Evolutionary conservation across 331 rosid species (phyloP).

Genomic region (Acacia concinna): DNA sequence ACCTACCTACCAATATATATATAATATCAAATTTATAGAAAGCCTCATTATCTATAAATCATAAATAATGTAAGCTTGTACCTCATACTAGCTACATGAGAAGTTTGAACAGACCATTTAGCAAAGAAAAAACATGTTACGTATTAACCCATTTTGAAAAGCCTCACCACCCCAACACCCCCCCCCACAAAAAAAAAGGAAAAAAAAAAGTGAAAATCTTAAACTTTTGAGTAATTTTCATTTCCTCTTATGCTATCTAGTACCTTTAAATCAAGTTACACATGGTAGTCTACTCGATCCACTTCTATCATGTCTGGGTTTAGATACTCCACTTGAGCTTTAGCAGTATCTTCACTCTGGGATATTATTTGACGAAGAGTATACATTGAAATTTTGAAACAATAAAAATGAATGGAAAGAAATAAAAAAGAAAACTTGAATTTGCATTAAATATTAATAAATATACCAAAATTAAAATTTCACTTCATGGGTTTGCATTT

Average conservation of each 20-base stretch:
- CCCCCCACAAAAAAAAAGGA: accelerated
- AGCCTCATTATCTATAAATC: background rate
- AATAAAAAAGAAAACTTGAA: background rate
- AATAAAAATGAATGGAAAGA: background rate
- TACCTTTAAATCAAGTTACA: background rate
- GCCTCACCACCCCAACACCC: background rate
- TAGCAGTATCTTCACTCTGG: background rate
- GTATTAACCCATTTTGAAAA: background rate
- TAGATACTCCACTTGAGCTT: background rate
- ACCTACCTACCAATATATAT: too few species aligned
- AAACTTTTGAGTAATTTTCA: background rate
- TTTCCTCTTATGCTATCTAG: background rate
- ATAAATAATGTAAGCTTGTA: background rate
- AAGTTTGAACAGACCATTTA: background rate
- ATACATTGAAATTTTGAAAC: background rate
- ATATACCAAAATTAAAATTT: background rate
- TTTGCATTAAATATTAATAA: background rate
- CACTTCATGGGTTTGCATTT: background rate
- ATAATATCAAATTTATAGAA: background rate
- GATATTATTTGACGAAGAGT: background rate
- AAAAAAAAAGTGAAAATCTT: too few species aligned
- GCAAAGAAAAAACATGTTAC: background rate
- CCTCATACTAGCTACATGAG: background rate
- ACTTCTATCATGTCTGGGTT: slow-evolving; percentile 3
- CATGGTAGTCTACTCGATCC: background rate